Percentiles rank a stretch among this genome's conserved stretches.
Evolutionary conservation across 805 yeast species (phyloP).

Genomic region (Ogataea glucozyma): DNA sequence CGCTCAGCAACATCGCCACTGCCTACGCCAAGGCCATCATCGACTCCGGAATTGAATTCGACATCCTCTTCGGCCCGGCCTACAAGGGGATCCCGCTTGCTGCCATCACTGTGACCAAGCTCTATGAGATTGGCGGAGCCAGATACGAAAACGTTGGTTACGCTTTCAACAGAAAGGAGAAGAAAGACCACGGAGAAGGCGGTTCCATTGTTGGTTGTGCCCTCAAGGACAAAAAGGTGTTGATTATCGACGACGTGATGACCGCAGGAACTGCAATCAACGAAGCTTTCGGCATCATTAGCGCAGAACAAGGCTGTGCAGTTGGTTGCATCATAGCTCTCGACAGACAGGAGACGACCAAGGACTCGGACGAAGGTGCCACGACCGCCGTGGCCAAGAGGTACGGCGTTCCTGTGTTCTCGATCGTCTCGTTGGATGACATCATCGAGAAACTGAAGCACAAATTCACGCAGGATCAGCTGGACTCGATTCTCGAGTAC

Average conservation of each 20-base stretch:
- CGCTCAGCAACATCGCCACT: conserved; percentile 76
- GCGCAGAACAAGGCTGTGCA: conserved; percentile 65
- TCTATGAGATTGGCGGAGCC: conserved; percentile 86
- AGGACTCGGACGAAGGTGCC: conserved; percentile 67
- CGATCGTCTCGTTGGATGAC: conserved; percentile 76
- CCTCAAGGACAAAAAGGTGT: conserved; percentile 66
- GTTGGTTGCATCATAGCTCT: conserved; percentile 88
- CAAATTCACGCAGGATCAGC: conserved; percentile 58
- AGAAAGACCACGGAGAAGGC: conserved; percentile 98
- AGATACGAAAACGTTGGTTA: conserved; percentile 74
- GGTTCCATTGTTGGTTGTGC: conserved; percentile 89
- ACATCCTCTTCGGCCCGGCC: conserved; percentile 94
- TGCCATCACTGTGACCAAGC: conserved; percentile 87
- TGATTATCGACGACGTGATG: conserved; percentile 95
- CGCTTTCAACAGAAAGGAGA: conserved; percentile 95
- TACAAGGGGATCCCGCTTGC: conserved; percentile 97
- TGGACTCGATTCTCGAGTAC: conserved; percentile 59
- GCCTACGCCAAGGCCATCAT: conserved; percentile 90
- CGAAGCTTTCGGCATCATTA: conserved; percentile 85
- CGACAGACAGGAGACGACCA: conserved; percentile 92
- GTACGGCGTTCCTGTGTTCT: conserved; percentile 78
- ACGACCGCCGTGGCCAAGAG: conserved; percentile 74
- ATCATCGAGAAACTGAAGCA: conserved; percentile 61
- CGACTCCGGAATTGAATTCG: conserved; percentile 79
- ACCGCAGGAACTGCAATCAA: conserved; percentile 98